Percentiles rank a stretch among this genome's conserved stretches.
phyloP scores from a whole-genome alignment of 768 basidiomycete genomes.

The Suillus subalutaceus region DNA sequence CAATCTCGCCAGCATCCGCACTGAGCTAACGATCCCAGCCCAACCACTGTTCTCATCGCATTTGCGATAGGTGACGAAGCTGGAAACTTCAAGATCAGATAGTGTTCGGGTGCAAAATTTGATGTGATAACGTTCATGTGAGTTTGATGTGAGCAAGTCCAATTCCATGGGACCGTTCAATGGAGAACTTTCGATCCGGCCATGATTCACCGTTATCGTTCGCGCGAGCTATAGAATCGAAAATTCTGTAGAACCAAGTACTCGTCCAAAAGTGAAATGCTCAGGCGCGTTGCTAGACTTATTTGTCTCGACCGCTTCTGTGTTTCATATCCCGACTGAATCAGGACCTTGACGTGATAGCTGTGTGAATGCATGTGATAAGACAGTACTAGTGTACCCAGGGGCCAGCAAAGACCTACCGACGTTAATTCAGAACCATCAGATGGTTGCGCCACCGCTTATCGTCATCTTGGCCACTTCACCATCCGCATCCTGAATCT shows the following conservation, averaged over 20 bases:
- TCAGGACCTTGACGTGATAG: background rate
- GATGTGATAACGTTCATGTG: background rate
- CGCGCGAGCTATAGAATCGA: background rate
- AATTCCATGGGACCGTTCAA: background rate
- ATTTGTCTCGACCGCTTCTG: background rate
- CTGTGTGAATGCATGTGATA: background rate
- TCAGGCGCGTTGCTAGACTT: background rate
- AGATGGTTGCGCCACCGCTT: background rate
- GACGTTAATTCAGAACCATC: background rate
- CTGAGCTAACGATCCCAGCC: background rate
- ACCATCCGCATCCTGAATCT: slow-evolving; percentile 75
- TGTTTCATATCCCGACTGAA: background rate
- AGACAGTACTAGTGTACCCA: background rate
- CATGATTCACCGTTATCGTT: background rate
- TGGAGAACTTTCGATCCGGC: background rate
- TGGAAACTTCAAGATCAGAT: background rate
- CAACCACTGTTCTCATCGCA: background rate
- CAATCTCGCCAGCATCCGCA: background rate
- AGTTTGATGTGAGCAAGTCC: background rate
- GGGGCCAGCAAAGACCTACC: background rate
- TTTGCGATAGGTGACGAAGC: too few relatives aligned
- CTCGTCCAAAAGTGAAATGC: background rate
- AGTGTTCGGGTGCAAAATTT: background rate
- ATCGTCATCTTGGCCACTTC: slow-evolving; percentile 67
- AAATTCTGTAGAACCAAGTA: background rate